phyloP scores from a whole-genome alignment of 2,329 filamentous ascomycete species.

The Claviceps arundinis region DNA sequence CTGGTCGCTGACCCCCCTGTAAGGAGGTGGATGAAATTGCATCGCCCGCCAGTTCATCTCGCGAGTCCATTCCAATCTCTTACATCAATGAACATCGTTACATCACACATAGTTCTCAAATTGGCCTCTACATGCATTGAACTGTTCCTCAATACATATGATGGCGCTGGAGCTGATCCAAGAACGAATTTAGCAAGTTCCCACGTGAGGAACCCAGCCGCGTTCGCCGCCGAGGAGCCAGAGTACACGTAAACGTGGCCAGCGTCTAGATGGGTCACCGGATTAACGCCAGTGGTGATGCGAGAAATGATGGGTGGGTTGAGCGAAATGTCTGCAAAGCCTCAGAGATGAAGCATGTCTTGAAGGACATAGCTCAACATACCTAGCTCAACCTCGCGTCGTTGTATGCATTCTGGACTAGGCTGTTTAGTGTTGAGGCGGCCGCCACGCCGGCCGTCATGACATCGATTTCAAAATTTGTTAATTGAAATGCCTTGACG shows the following conservation, averaged over 20 bases:
- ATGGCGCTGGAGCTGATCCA: constrained; percentile 27
- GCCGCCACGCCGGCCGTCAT: constrained; percentile 32
- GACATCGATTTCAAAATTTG: constrained; percentile 31
- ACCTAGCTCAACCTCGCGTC: constrained; percentile 26
- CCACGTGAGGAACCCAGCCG: constrained; percentile 22
- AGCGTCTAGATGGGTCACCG: constrained; percentile 29
- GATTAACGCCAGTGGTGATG: constrained; percentile 22
- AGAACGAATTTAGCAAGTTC: constrained; percentile 30
- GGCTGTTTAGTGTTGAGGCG: constrained; percentile 24
- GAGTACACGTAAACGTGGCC: constrained; percentile 25
- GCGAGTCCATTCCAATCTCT: constrained; percentile 30
- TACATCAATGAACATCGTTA: constrained; percentile 4
- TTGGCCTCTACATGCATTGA: constrained; percentile 27
- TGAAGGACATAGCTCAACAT: constrained; percentile 32
- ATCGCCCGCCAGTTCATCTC: constrained; percentile 6
- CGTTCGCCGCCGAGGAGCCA: constrained; percentile 24
- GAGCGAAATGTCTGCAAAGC: constrained; percentile 32
- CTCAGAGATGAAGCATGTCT: constrained; percentile 28
- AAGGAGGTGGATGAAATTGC: too few relatives aligned
- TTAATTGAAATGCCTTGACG: constrained; percentile 34
- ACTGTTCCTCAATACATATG: constrained; percentile 27
- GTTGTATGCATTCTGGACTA: constrained; percentile 22
- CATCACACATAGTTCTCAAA: constrained; percentile 23
- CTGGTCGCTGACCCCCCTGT: too few relatives aligned
- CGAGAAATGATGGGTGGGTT: constrained; percentile 23